phyloP scores from a whole-genome alignment of 768 basidiomycete genomes.

The Boletales sp. region DNA sequence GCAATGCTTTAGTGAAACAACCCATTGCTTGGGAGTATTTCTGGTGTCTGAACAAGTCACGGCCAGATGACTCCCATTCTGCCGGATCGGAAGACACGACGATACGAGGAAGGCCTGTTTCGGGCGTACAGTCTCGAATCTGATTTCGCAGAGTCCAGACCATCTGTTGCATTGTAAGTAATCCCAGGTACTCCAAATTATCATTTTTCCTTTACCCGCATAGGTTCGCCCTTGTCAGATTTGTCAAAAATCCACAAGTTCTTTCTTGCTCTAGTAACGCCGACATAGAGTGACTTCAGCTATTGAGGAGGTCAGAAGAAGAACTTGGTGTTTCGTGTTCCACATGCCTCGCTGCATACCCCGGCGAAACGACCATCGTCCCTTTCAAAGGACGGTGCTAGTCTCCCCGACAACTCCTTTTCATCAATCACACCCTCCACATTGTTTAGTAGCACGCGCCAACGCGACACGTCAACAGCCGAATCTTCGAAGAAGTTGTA shows the following conservation, averaged over 20 bases:
- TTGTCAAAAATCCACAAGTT: conserved; percentile 69
- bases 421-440: conserved; percentile 23
- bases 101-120: conserved; percentile 47
- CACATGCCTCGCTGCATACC: conserved; percentile 54
- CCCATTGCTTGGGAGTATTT: conserved; percentile 51
- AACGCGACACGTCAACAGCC: conserved; percentile 43
- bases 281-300: conserved; percentile 71
- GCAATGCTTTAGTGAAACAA: conserved; percentile 48
- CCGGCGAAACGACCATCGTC: conserved; percentile 48
- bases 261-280: conserved; percentile 64
- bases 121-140: conserved; percentile 47
- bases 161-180: conserved; percentile 30
- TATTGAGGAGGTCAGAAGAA: conserved; percentile 19
- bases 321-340: not conserved
- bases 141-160: conserved; percentile 48
- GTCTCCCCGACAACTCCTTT: conserved; percentile 8
- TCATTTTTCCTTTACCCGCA: conserved; percentile 39
- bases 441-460: conserved; percentile 55
- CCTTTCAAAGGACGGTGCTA: conserved; percentile 43
- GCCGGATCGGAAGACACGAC: conserved; percentile 49
- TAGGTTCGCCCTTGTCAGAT: conserved; percentile 52
- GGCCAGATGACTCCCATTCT: conserved; percentile 45
- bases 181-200: not conserved
- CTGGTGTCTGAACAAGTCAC: conserved; percentile 35
- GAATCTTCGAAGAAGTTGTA: conserved; percentile 78